Evolutionary conservation across 305 asterid species (phyloP).

Genomic region (Coffea humblotiana): DNA sequence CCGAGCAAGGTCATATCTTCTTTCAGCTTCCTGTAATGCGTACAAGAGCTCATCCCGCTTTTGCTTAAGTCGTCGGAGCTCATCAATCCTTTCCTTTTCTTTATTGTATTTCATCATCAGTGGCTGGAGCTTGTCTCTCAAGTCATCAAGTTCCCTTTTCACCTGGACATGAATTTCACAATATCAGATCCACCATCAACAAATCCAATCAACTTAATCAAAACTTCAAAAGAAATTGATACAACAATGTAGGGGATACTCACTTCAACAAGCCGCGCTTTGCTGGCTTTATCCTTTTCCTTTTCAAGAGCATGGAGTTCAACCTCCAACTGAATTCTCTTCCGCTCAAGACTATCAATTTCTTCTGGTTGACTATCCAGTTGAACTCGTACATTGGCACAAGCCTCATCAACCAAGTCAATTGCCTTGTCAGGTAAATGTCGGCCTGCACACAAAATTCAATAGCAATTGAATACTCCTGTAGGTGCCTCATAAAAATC

Average conservation of each 20-base stretch:
- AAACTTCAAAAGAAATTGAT: neutral
- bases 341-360: conserved; percentile 81
- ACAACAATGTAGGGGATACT: conserved; percentile 12
- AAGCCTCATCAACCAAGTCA: conserved; percentile 87
- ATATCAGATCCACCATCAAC: neutral
- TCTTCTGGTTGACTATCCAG: conserved; percentile 94
- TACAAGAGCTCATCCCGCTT: conserved; percentile 61
- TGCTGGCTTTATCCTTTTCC: conserved; percentile 94
- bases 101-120: conserved; percentile 72
- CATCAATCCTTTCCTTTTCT: conserved; percentile 79
- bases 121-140: conserved; percentile 89
- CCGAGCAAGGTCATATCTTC: conserved; percentile 83
- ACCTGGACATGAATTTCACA: conserved; percentile 38
- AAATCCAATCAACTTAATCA: neutral
- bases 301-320: conserved; percentile 93
- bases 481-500: neutral
- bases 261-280: conserved; percentile 84
- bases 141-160: conserved; percentile 74
- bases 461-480: neutral
- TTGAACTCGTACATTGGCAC: conserved; percentile 89
- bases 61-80: conserved; percentile 69
- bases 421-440: conserved; percentile 92
- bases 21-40: conserved; percentile 84
- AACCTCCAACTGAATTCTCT: conserved; percentile 80
- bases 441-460: conserved; percentile 43